Evolutionary conservation across 2,329 filamentous ascomycete genomes (phyloP).

Genomic region (Botrytis paeoniae): DNA sequence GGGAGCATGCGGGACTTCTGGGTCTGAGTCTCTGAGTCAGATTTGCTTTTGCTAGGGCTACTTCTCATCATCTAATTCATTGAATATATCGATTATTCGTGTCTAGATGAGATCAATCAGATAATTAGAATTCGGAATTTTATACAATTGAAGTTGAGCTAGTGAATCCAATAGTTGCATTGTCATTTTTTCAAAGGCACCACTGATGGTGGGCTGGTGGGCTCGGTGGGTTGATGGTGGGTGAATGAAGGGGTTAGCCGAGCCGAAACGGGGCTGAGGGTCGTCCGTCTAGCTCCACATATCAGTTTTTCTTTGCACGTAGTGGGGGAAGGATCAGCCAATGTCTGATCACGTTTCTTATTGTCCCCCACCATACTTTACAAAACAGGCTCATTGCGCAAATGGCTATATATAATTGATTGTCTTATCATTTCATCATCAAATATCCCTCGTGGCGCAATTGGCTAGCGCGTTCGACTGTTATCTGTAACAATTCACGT

Average conservation of each 20-base stretch:
- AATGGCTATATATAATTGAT: not conserved
- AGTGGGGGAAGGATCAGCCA: not conserved
- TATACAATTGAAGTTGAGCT: too few species aligned
- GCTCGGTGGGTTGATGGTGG: not conserved
- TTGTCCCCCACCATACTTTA: not conserved
- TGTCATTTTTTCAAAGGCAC: not conserved
- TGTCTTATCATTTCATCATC: rapidly evolving
- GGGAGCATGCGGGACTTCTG: not conserved
- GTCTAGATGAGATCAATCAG: not conserved
- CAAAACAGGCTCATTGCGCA: rapidly evolving
- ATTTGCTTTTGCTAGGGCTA: not conserved
- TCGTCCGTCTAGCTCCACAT: not conserved
- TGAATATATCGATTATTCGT: not conserved
- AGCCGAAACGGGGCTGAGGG: not conserved
- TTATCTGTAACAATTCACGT: not conserved
- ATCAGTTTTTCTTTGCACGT: not conserved
- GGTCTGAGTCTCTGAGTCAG: not conserved
- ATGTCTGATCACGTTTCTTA: not conserved
- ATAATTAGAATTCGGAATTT: not conserved
- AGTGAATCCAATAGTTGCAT: not conserved
- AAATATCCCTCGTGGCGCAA: conserved; percentile 14
- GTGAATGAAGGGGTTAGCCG: conserved; percentile 12
- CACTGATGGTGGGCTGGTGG: not conserved
- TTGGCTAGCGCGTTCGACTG: conserved; percentile 19
- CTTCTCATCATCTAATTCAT: not conserved